Evolutionary conservation across 164 flowering plant species (phyloP), one percentile per base, ranked within the genome.

Genomic region (Buxus sempervirens): DNA sequence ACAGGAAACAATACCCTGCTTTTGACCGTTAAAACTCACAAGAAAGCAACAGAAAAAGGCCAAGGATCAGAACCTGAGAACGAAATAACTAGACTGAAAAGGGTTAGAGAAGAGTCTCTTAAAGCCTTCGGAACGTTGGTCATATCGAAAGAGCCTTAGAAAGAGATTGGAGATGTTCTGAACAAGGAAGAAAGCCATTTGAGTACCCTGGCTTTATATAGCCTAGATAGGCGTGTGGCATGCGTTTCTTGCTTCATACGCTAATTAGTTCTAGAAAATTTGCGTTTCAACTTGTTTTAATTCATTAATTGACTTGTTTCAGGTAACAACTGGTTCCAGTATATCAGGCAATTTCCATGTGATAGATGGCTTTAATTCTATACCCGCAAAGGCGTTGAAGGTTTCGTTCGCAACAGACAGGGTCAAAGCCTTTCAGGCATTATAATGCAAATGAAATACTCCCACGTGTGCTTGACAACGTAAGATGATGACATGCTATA

Each of bases 121-220:
- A 84, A 63, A 36, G 86, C 80, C n/a, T 59, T 74, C 18, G 90
- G 90, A n/a, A 84, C 69, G 67, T 84, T 84, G 85, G 83, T 84
- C 90, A 86, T 84, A 73, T 18, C 12, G 19, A 61, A 16, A n/a
- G 9, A 20, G 3, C 32, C 24, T 3, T 5, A 57, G 21, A 57
- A 57, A 25, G 24, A 19, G 23, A 61, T 32, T 19, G 28, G 32
- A 2, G 63, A 61, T 12, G 36, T 25, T 13, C 36, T 41, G 4
- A 21, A 19, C 9, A 19, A n/a, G 26, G 62, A 59, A 16, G 62
- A 38, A 9, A 54, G 20, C 20, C 54, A 49, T n/a, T n/a, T n/a
- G 14, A 54, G 58, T 20, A 54, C 5, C 48, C 9, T 20, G 48
- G 24, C 48, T 20, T 32, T 61, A 19, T 60, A 60, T 60, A 36